These are phyloP conservation scores for Triangularia setosa DNA, from an alignment of 2,329 filamentous ascomycete species.

Conservation along the genomic window DNA sequence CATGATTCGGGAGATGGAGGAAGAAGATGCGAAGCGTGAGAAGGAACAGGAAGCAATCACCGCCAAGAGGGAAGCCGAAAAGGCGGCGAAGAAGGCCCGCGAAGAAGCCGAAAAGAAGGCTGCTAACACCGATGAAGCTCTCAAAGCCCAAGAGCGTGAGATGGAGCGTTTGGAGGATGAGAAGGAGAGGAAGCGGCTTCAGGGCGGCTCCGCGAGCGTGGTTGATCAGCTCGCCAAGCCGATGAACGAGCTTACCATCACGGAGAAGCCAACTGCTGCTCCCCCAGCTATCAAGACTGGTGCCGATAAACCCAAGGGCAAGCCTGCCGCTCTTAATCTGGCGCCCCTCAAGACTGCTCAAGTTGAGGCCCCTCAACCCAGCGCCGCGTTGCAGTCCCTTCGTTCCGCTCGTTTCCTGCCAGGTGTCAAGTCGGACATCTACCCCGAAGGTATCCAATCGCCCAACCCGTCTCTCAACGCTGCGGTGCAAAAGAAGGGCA, in stretches of 20 bases:
- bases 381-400: slow-evolving; percentile 86
- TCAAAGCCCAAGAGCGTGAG: slow-evolving; percentile 68
- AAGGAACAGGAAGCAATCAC: slow-evolving; percentile 43
- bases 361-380: slow-evolving; percentile 87
- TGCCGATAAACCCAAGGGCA: slow-evolving; percentile 60
- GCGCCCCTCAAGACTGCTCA: slow-evolving; percentile 76
- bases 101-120: slow-evolving; percentile 45
- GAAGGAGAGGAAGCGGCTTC: slow-evolving; percentile 54
- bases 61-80: slow-evolving; percentile 36
- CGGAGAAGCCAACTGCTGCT: slow-evolving; percentile 42
- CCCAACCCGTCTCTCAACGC: slow-evolving; percentile 89
- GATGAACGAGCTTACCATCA: slow-evolving; percentile 34
- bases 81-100: slow-evolving; percentile 26
- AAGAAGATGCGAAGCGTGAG: slow-evolving; percentile 49
- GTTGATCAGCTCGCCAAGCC: slow-evolving; percentile 49
- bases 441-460: slow-evolving; percentile 78
- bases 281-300: slow-evolving; percentile 36
- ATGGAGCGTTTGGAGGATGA: slow-evolving; percentile 71
- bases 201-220: slow-evolving; percentile 43
- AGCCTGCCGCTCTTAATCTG: slow-evolving; percentile 86
- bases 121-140: slow-evolving; percentile 59
- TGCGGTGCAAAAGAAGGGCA: slow-evolving; percentile 72
- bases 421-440: slow-evolving; percentile 72
- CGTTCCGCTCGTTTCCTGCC: slow-evolving; percentile 87
- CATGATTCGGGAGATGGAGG: slow-evolving; percentile 61